Conservation (phyloP, 352 stramenopile species). For the Plasmopara viticola region DNA sequence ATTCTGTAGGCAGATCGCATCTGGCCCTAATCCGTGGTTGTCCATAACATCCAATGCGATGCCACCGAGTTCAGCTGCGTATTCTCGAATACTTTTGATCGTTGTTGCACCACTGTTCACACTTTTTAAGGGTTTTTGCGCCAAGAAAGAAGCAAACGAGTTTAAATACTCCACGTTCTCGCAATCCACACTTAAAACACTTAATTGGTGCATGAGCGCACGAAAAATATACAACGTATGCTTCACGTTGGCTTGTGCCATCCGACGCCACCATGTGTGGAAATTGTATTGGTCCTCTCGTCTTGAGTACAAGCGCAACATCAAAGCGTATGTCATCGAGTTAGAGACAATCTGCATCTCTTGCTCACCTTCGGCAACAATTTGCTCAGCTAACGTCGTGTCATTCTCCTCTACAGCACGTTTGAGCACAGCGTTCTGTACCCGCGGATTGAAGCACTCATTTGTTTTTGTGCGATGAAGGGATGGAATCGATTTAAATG, state of each 20-base stretch:
- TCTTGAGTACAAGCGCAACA: constrained; percentile 55
- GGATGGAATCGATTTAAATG: constrained; percentile 40
- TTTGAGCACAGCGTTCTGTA: constrained; percentile 60
- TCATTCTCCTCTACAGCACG: constrained; percentile 51
- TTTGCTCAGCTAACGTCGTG: constrained; percentile 39
- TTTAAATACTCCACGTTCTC: constrained; percentile 23
- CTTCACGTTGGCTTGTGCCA: constrained; percentile 39
- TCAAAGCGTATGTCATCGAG: constrained; percentile 69
- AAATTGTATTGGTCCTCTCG: constrained; percentile 42
- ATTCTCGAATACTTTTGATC: constrained; percentile 5
- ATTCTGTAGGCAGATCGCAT: constrained; percentile 38
- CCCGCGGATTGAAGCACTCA: constrained; percentile 21
- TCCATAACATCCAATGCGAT: constrained; percentile 35
- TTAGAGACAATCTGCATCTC: constrained; percentile 41
- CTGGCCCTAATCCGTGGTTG: constrained; percentile 18
- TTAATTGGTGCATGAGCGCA: constrained; percentile 44
- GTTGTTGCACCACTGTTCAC: constrained; percentile 3
- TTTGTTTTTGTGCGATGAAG: constrained; percentile 35
- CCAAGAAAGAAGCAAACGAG: constrained; percentile 25
- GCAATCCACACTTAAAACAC: constrained; percentile 22
- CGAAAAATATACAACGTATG: constrained; percentile 48
- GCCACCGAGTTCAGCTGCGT: constrained; percentile 21
- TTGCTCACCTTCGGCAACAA: constrained; percentile 35
- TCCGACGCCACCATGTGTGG: constrained; percentile 38
- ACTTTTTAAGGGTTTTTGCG: constrained; percentile 3